Conservation (phyloP, 208 protist species). For the Acanthamoeba divionensis region DNA sequence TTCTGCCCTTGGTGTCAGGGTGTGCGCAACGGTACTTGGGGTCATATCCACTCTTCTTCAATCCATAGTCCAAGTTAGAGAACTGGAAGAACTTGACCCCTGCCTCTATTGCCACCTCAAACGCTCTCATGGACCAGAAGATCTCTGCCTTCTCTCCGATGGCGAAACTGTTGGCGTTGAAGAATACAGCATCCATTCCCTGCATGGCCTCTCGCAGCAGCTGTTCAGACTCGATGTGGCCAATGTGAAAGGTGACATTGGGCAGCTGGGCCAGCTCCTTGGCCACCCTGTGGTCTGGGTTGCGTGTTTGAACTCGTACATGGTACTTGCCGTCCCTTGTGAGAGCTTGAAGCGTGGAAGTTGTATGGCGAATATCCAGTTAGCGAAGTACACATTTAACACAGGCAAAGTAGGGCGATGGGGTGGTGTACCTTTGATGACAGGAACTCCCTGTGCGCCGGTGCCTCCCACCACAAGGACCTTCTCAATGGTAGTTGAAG, state of each 20-base stretch:
- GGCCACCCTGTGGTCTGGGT: neutral
- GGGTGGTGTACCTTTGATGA: slow-evolving; percentile 5
- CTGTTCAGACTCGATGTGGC: neutral
- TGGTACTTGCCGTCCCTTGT: neutral
- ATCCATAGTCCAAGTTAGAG: neutral
- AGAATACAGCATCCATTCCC: neutral
- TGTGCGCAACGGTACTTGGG: neutral
- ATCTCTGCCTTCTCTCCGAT: neutral
- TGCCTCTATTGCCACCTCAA: neutral
- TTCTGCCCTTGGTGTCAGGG: neutral
- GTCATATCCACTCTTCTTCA: neutral
- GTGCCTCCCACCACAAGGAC: neutral
- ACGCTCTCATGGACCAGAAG: neutral
- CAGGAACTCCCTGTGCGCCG: neutral
- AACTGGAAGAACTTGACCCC: neutral
- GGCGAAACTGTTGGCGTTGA: neutral
- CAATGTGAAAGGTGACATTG: neutral
- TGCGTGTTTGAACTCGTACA: neutral
- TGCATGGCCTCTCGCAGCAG: neutral
- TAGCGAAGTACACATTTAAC: too few relatives aligned
- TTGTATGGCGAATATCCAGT: too few relatives aligned
- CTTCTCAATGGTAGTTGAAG: neutral
- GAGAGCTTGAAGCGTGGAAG: neutral
- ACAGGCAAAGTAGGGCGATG: too few relatives aligned
- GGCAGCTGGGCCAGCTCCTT: neutral